Base-by-base conservation (phyloP, 306 rosid genomes). In the Cicer bijugum region DNA sequence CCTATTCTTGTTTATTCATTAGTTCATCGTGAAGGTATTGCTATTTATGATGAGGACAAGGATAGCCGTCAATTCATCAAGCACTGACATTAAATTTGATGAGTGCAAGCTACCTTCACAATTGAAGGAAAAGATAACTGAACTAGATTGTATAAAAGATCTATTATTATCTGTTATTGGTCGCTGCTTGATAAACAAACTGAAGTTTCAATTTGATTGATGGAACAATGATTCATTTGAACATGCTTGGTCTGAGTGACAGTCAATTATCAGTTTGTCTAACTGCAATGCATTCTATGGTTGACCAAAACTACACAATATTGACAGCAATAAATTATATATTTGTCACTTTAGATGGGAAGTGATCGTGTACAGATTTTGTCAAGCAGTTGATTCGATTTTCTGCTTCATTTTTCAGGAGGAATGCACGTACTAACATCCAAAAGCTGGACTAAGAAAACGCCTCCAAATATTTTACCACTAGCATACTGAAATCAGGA, bases 401-500 rank as follows among this genome's bases (percentile, higher is more conserved):
- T 62, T 81, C 76, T 81, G 65, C 69, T 74, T 48, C 69, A 60
- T 64, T 84, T 84, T 80, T 81, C 87, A 74, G 74, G 87, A 80
- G 78, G 79, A 69, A 37, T 45, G 69, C 81, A 78, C 75, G 16
- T 15, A 50, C 63, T 44, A 70, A 69, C 78, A 73, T 55, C 73
- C 58, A 12, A 74, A 81, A 72, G 59, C 75, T 63, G 76, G 75
- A 62, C 15, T 66, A 65, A 8, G 52, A 69, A 69, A 57, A 43
- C 56, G 56, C 43, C 50, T 16, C 28, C 67, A 57, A 50, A 78
- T 19, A 60, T 47, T 73, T 61, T 37, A 72, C 70, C 68, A 28
- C 44, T 37, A 68, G 33, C 15, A 84, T 63, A 60, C 40, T 76
- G 76, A 78, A 72, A 76, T 46, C 60, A 53, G 61, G 78, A 72